phyloP scores from a whole-genome alignment of 768 basidiomycete species.

The Leccinum subtestaceum region DNA sequence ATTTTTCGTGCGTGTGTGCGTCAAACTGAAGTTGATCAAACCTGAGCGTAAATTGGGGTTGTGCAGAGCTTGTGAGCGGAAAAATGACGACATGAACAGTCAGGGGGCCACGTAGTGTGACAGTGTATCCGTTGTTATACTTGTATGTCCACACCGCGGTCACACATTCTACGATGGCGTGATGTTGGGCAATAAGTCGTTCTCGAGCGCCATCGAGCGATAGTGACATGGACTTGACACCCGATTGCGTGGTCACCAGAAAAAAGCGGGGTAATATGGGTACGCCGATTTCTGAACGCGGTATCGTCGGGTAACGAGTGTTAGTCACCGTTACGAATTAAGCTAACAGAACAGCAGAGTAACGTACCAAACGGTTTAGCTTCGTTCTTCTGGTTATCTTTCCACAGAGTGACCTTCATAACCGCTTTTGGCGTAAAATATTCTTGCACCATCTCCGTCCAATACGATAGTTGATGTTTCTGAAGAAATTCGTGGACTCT shows the following conservation, averaged over 20 bases:
- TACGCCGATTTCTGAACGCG: slow-evolving; percentile 65
- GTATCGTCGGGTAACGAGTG: slow-evolving; percentile 11
- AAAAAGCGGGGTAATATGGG: slow-evolving; percentile 83
- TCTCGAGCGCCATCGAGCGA: slow-evolving; percentile 77
- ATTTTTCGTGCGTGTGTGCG: slow-evolving; percentile 71
- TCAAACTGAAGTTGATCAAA: slow-evolving; percentile 77
- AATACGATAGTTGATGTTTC: slow-evolving; percentile 66
- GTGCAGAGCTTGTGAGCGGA: slow-evolving; percentile 20
- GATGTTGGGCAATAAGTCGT: slow-evolving; percentile 46
- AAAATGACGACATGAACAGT: slow-evolving; percentile 55
- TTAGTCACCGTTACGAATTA: slow-evolving; percentile 1
- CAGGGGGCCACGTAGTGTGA: slow-evolving; percentile 73
- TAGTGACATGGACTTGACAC: slow-evolving; percentile 81
- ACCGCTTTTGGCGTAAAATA: slow-evolving; percentile 70
- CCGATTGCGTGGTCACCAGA: slow-evolving; percentile 79
- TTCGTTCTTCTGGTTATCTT: slow-evolving; percentile 73
- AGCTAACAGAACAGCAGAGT: slow-evolving; percentile 8
- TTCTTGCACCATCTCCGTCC: slow-evolving; percentile 61
- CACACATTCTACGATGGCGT: slow-evolving; percentile 64
- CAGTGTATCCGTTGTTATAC: slow-evolving; percentile 75
- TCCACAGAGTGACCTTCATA: slow-evolving; percentile 85
- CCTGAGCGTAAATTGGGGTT: slow-evolving; percentile 44
- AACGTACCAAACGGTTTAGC: slow-evolving; percentile 80
- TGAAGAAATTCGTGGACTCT: slow-evolving; percentile 22
- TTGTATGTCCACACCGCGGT: slow-evolving; percentile 79